These are phyloP conservation scores for Cryphonectria carpinicola DNA, from an alignment of 2,329 filamentous ascomycete species.

Conservation along the genomic window DNA sequence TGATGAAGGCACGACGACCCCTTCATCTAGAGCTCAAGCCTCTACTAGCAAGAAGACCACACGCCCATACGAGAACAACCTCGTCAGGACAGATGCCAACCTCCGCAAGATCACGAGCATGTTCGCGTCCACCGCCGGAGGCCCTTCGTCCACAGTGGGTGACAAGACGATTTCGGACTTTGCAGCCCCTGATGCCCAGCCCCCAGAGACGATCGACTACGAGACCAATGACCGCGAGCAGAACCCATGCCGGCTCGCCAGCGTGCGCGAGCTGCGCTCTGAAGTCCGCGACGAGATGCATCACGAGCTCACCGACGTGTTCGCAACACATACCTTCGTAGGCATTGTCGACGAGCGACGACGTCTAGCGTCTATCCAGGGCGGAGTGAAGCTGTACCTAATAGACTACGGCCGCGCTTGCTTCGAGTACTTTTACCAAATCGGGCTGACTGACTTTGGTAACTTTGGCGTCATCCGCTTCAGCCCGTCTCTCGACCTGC, in stretches of 20 bases:
- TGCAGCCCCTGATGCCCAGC: conserved; percentile 26
- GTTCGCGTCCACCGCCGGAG: conserved; percentile 64
- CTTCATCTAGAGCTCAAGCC: conserved; percentile 25
- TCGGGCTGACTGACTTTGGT: conserved; percentile 91
- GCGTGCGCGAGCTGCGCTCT: conserved; percentile 81
- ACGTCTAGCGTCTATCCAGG: conserved; percentile 89
- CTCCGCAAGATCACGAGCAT: conserved; percentile 96
- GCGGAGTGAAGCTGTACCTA: conserved; percentile 88
- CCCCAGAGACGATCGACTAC: conserved; percentile 66
- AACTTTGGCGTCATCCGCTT: conserved; percentile 90
- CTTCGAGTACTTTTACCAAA: conserved; percentile 93
- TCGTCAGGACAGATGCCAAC: conserved; percentile 87
- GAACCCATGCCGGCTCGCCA: conserved; percentile 75
- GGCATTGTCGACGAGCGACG: conserved; percentile 87
- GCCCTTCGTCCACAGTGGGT: conserved; percentile 39
- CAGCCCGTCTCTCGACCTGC: conserved; percentile 72
- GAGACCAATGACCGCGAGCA: conserved; percentile 68
- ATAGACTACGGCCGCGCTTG: conserved; percentile 89
- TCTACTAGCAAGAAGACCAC: conserved; percentile 41
- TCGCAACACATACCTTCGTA: conserved; percentile 88
- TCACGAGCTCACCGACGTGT: conserved; percentile 81
- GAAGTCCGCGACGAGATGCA: conserved; percentile 83
- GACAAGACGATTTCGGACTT: conserved; percentile 34
- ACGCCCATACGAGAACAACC: conserved; percentile 79
- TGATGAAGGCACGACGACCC: conserved; percentile 34